These are phyloP conservation scores for Toxicodendron radicans DNA, from an alignment of 345 rosid genomes.

Conservation along the genomic window DNA sequence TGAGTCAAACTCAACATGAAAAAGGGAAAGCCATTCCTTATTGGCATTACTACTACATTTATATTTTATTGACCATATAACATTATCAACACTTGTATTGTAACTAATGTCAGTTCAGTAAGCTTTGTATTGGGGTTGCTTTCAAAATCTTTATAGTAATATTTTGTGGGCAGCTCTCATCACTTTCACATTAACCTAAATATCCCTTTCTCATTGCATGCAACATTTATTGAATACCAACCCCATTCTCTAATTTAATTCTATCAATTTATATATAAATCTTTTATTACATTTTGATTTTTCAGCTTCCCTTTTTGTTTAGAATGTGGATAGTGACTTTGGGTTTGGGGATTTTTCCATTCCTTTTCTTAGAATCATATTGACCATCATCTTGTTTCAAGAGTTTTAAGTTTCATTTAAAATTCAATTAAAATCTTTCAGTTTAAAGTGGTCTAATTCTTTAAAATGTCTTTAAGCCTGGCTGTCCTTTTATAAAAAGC, in stretches of 20 bases:
- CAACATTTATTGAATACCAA: conserved; percentile 15
- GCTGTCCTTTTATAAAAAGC: neutral
- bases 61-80: neutral
- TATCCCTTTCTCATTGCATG: conserved; percentile 9
- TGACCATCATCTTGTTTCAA: no score
- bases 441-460: no score
- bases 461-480: neutral
- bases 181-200: conserved; percentile 20
- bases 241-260: conserved; percentile 5
- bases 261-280: no score
- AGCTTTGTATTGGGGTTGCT: conserved; percentile 11
- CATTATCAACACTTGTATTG: no score
- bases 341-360: no score
- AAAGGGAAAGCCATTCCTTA: neutral
- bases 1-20: neutral
- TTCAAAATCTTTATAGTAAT: conserved; percentile 26
- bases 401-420: no score
- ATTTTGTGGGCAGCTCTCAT: conserved; percentile 24
- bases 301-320: no score
- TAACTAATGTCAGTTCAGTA: neutral
- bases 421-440: no score
- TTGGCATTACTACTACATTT: no score
- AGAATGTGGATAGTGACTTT: no score
- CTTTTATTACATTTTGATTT: no score
- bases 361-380: no score